These are phyloP conservation scores for Pseudogymnoascus pannorum DNA, from an alignment of 2,329 filamentous ascomycete species.

Conservation along the genomic window DNA sequence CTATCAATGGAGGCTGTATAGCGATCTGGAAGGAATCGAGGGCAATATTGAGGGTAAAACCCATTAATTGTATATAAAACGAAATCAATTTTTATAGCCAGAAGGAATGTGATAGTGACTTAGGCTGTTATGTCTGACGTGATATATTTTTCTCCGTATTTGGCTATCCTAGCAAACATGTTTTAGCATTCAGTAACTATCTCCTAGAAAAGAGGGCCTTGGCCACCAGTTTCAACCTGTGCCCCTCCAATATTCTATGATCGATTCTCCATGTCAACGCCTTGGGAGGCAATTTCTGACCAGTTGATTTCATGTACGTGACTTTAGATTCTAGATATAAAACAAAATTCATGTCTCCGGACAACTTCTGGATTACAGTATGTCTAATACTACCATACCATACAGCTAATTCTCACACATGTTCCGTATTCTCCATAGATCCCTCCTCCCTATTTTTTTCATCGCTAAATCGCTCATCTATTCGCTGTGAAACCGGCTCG, in stretches of 20 bases:
- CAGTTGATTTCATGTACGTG: neutral
- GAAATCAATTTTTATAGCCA: neutral
- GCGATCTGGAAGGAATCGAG: slow-evolving; percentile 22
- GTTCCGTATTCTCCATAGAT: neutral
- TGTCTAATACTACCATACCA: too few species aligned
- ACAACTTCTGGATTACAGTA: too few species aligned
- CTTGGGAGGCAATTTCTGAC: neutral
- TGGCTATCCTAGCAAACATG: neutral
- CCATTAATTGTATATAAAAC: slow-evolving; percentile 6
- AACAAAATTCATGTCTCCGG: too few species aligned
- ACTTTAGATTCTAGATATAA: neutral
- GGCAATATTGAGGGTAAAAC: slow-evolving; percentile 14
- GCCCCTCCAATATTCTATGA: neutral
- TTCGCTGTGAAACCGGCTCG: neutral
- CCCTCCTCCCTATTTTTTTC: neutral
- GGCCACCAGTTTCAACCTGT: neutral
- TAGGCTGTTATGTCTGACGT: neutral
- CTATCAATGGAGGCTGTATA: slow-evolving; percentile 23
- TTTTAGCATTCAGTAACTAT: neutral
- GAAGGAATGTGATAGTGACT: neutral
- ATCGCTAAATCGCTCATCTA: neutral
- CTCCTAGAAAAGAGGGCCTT: neutral
- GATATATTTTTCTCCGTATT: neutral
- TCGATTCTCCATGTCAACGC: neutral
- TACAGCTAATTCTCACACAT: neutral